Evolutionary conservation across 2,329 filamentous ascomycete genomes (phyloP), one percentile per base, ranked within the genome.

Genomic region (Botrytis byssoidea): DNA sequence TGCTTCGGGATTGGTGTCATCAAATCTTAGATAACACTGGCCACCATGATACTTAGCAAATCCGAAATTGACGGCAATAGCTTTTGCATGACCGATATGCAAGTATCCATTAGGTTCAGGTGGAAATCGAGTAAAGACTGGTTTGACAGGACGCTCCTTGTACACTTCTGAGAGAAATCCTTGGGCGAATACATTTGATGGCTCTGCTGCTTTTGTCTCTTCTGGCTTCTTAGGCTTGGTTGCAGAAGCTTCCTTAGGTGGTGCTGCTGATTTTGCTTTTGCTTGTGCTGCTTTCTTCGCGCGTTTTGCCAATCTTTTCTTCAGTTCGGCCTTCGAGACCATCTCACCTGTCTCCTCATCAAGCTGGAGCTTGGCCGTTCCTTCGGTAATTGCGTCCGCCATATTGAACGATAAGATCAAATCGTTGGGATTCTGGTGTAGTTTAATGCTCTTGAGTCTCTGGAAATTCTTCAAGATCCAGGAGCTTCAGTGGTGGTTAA

Each of bases 31-130:
- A 80, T 92, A 91, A 82, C 90, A 92, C 40, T 80, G 75, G 76
- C 95, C 95, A 51, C 92, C 92, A 81, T 97, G 93, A 80, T 91
- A 90, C 80, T 89, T 90, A 22, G 96, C 95, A 82, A 98, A 98
- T 10, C 95, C 95, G 83, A 98, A 98, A 84, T 98, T 98, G 82
- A 98, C 90, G 0, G 94, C 92, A 82, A 98, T 98, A 35, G 96
- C 95, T 85, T 98, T 98, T 77, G 92, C 93, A 81, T 98, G 96
- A 32, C 95, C 95, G 78, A 98, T 92, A 81, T 98, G 95, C 16
- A 98, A 88, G 82, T 92, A 98, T 72, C 95, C 96, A 82, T 98
- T 98, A 66, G 96, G 96, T 83, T 95, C 93, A 32, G 93, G 93
- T 3, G 93, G 93, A 80, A 95, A 95, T 77, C 92, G 89, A 6